phyloP scores from a whole-genome alignment of 2,329 filamentous ascomycete genomes.

The Clathrospora elynae region DNA sequence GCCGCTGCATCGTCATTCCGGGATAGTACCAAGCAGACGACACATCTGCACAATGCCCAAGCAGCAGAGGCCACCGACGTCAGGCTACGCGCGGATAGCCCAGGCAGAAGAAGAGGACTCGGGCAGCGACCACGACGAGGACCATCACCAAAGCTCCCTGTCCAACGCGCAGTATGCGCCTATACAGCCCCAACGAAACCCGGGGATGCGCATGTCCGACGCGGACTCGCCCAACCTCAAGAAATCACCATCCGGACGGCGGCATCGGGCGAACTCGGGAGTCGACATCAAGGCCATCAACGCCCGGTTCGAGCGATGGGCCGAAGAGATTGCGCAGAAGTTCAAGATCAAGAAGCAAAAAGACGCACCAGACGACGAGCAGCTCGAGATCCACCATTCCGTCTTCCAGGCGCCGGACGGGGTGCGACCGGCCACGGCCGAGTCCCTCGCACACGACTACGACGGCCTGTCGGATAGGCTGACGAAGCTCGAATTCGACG shows the following conservation, averaged over 20 bases:
- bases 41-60: constrained; percentile 38
- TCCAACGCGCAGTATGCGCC: constrained; percentile 53
- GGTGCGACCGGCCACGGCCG: constrained; percentile 76
- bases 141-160: constrained; percentile 44
- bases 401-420: constrained; percentile 95
- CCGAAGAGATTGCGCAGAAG: constrained; percentile 94
- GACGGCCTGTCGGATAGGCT: constrained; percentile 67
- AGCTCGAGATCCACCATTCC: constrained; percentile 93
- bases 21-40: constrained; percentile 23
- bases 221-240: constrained; percentile 41
- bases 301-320: constrained; percentile 91
- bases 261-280: constrained; percentile 76
- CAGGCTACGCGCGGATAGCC: constrained; percentile 59
- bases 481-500: constrained; percentile 81
- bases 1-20: constrained; percentile 32
- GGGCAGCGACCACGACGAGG: constrained; percentile 49
- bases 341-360: constrained; percentile 86
- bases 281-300: constrained; percentile 99
- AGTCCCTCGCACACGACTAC: constrained; percentile 67
- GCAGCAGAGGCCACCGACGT: constrained; percentile 50
- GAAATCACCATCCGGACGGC: constrained; percentile 44
- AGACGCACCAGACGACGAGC: constrained; percentile 75
- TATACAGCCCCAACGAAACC: constrained; percentile 53
- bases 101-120: constrained; percentile 56
- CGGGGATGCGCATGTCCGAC: constrained; percentile 52